These are phyloP conservation scores for Claviceps humidiphila DNA, from an alignment of 2,329 filamentous ascomycete species.

Conservation along the genomic window DNA sequence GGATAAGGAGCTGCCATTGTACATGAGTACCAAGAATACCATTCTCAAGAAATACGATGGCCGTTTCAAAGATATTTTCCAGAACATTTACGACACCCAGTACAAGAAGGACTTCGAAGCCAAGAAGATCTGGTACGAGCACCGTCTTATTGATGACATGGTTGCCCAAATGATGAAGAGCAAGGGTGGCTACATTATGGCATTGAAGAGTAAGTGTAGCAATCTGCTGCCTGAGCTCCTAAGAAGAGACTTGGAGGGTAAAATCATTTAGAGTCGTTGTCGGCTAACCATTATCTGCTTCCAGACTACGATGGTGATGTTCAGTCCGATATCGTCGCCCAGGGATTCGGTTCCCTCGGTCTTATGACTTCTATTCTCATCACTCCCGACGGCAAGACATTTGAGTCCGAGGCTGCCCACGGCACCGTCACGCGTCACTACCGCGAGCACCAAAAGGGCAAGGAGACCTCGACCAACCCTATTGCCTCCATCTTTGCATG, in stretches of 20 bases:
- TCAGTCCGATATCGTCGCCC: constrained; percentile 94
- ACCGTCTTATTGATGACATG: constrained; percentile 98
- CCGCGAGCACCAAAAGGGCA: constrained; percentile 97
- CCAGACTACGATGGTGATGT: constrained; percentile 97
- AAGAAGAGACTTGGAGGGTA: too few relatives aligned
- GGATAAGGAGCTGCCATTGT: constrained; percentile 77
- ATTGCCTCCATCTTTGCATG: constrained; percentile 98
- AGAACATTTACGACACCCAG: constrained; percentile 79
- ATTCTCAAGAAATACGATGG: constrained; percentile 99
- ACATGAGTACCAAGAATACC: constrained; percentile 99
- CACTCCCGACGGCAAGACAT: constrained; percentile 92
- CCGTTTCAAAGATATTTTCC: constrained; percentile 98
- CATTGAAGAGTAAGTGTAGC: constrained; percentile 72
- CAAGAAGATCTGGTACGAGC: constrained; percentile 97
- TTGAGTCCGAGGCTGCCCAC: constrained; percentile 95
- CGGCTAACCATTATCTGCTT: neutral
- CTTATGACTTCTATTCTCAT: constrained; percentile 98
- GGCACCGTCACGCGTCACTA: constrained; percentile 97
- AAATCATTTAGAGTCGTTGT: neutral
- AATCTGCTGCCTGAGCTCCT: too few relatives aligned
- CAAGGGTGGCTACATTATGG: constrained; percentile 90
- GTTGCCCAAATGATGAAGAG: constrained; percentile 99
- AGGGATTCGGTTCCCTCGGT: constrained; percentile 94
- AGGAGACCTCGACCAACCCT: constrained; percentile 94
- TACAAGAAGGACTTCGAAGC: constrained; percentile 86